Evolutionary conservation across 208 protist genomes (phyloP), one percentile per base, ranked within the genome.

Genomic region (Endotrypanum monterogeii): DNA sequence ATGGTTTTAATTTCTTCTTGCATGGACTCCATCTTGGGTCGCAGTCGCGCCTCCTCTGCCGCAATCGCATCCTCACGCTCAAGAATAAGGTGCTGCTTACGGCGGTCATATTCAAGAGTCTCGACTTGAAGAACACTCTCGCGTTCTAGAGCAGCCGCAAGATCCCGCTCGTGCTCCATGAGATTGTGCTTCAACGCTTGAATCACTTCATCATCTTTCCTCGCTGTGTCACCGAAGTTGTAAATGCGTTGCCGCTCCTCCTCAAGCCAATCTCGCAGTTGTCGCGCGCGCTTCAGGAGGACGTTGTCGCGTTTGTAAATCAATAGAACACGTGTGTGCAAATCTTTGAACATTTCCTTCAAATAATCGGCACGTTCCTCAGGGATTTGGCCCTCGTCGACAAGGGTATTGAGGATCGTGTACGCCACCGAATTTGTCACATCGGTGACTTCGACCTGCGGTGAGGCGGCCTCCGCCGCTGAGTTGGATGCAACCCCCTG

Each of bases 231-330:
- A 35, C 90, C 91, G 35, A 85, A 82, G 39, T 80, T 75, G 20
- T 89, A 69, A 1, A 98, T 83, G n/a, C 77, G 82, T 60, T 95
- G 82, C 57, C 91, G 86, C 76, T 96, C 89, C 28, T 55, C 66
- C 35, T 98, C 92, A 1, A 98, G 86, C 23, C 92, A 87, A 37
- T 87, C 89, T n/a, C 92, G 85, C 37, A 96, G 79, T 78, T 95
- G 85, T 1, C 93, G 88, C 4, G 91, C 94, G 16, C 89, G 89
- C 67, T 96, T 96, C 52, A 98, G 79, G 14, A 98, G 83, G 51
- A 88, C 81, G 70, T 94, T 95, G 78, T 98, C 94, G 30, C 94
- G 89, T 72, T 91, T 94, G 83, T 98, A 98, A 25, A 97, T 94
- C 37, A 79, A 60, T 12, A 98, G 85, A 18, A 98, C 93, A 46